These are phyloP conservation scores for Chamaecrista fasciculata DNA, from an alignment of 306 rosid genomes.

Conservation along the genomic window DNA sequence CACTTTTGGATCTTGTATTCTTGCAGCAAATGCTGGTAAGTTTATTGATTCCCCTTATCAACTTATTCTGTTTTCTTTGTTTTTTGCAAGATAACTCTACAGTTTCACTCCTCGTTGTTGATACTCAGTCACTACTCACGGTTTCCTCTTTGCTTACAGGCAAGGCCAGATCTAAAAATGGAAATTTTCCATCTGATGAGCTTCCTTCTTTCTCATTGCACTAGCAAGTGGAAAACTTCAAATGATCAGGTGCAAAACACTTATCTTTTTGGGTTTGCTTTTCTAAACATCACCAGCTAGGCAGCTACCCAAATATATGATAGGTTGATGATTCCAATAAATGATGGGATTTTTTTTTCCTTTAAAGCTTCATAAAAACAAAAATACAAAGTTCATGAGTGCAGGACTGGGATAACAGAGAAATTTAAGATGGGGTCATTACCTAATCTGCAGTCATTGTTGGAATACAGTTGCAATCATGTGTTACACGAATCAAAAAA, in stretches of 20 bases:
- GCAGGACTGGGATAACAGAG: constrained; percentile 20
- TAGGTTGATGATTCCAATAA: not conserved
- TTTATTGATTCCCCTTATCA: constrained; percentile 30
- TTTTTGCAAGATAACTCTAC: constrained; percentile 6
- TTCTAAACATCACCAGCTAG: not conserved
- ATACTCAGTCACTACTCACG: constrained; percentile 16
- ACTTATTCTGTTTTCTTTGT: not conserved
- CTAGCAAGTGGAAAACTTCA: constrained; percentile 82
- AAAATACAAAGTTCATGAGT: not conserved
- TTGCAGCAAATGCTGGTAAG: constrained; percentile 89
- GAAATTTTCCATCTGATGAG: constrained; percentile 95
- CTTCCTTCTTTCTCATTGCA: constrained; percentile 92
- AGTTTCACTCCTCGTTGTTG: not conserved
- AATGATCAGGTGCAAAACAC: constrained; percentile 67
- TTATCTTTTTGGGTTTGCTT: not conserved
- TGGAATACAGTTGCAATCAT: constrained; percentile 12
- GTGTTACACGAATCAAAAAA: not conserved
- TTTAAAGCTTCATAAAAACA: not conserved
- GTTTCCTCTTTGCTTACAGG: constrained; percentile 52
- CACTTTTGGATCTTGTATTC: constrained; percentile 83
- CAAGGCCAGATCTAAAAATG: constrained; percentile 91
- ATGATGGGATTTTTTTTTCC: not conserved
- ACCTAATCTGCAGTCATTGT: constrained; percentile 13
- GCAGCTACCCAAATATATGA: not conserved
- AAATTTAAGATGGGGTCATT: not conserved